These are phyloP conservation scores for Backusella sp. DNA, from an alignment of 192 early-diverging fungal genomes.

Conservation along the genomic window DNA sequence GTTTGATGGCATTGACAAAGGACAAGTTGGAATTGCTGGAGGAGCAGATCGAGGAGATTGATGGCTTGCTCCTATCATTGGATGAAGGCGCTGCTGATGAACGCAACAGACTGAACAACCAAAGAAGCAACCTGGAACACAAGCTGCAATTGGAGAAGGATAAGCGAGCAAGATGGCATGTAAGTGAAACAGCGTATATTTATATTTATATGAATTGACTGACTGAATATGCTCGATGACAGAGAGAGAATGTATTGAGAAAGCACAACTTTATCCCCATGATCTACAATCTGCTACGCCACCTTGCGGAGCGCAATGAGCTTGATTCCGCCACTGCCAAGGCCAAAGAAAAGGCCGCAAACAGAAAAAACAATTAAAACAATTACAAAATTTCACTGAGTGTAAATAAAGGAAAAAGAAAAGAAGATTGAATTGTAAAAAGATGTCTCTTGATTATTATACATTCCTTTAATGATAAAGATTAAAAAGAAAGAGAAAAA, in stretches of 20 bases:
- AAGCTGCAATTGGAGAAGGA: conserved; percentile 58
- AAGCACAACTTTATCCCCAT: conserved; percentile 80
- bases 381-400: not conserved
- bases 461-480: not conserved
- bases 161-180: conserved; percentile 58
- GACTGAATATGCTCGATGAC: conserved; percentile 5
- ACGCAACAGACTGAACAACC: conserved; percentile 45
- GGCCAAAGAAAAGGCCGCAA: conserved; percentile 41
- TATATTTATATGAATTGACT: not conserved
- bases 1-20: conserved; percentile 75
- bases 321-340: conserved; percentile 49
- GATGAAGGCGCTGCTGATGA: conserved; percentile 32
- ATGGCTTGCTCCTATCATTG: conserved; percentile 34
- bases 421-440: too few relatives aligned
- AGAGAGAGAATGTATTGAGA: conserved; percentile 67
- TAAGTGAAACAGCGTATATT: conserved; percentile 12
- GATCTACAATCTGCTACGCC: conserved; percentile 62
- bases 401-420: not conserved
- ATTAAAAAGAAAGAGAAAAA: not conserved
- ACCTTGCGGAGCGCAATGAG: conserved; percentile 55
- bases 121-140: conserved; percentile 50
- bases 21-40: conserved; percentile 57
- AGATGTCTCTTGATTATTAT: too few relatives aligned
- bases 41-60: conserved; percentile 49
- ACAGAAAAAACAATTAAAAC: conserved; percentile 4